A percentile compares a stretch with the other conserved stretches of the same genome.
Conservation (phyloP, 2,329 filamentous ascomycete genomes). For the Dothiorella sarmentorum region DNA sequence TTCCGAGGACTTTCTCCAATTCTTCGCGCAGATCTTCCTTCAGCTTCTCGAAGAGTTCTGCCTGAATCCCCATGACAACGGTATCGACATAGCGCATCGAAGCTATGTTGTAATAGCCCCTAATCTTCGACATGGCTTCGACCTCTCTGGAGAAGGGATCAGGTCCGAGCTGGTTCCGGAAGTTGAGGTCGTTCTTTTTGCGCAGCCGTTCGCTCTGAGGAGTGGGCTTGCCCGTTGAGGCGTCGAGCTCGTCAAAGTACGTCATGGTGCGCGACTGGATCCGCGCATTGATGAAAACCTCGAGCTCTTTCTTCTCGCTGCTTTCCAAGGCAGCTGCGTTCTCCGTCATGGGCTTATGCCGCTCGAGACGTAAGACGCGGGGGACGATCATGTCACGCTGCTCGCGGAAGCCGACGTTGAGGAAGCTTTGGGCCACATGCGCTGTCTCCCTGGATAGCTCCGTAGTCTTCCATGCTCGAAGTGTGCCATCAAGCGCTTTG, state of each 20-base stretch:
- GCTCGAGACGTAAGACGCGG: constrained; percentile 32
- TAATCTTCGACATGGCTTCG: constrained; percentile 59
- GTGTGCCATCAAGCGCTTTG: constrained; percentile 28
- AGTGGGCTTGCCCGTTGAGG: constrained; percentile 19
- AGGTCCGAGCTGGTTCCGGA: constrained; percentile 42
- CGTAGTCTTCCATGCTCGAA: constrained; percentile 30
- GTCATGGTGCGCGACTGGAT: constrained; percentile 25
- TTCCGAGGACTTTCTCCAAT: constrained; percentile 22
- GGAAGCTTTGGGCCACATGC: constrained; percentile 27
- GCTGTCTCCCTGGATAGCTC: constrained; percentile 28
- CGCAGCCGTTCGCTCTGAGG: constrained; percentile 28
- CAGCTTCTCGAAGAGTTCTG: constrained; percentile 26
- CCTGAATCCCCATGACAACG: constrained; percentile 39
- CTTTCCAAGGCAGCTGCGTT: constrained; percentile 24
- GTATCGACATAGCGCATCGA: constrained; percentile 61
- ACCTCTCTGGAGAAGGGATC: constrained; percentile 62
- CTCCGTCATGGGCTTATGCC: constrained; percentile 35
- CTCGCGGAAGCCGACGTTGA: constrained; percentile 28
- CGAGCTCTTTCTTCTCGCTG: constrained; percentile 23
- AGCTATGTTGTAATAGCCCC: constrained; percentile 68
- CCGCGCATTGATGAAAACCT: constrained; percentile 28
- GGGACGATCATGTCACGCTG: constrained; percentile 23
- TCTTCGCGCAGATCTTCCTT: constrained; percentile 21
- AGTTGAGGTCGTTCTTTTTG: constrained; percentile 27
- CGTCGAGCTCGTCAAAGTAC: constrained; percentile 27